These are phyloP conservation scores for Chiua sp. DNA, from an alignment of 1,284 basidiomycete species.

Conservation along the genomic window DNA sequence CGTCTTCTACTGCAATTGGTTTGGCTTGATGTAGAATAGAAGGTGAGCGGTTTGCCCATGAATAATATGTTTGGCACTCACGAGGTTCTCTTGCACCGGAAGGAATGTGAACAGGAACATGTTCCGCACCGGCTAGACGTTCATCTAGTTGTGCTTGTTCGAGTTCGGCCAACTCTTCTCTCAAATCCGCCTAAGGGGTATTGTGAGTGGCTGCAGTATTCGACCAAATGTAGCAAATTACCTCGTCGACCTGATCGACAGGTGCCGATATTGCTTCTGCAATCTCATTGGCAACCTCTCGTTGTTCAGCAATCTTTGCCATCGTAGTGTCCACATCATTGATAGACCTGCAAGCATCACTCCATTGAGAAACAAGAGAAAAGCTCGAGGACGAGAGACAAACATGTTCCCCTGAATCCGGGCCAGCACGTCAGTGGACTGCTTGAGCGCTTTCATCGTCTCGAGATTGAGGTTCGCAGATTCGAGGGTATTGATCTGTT, in stretches of 20 bases:
- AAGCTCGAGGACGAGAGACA: conserved; percentile 40
- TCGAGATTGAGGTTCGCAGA: conserved; percentile 98
- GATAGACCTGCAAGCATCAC: conserved; percentile 65
- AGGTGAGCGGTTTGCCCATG: conserved; percentile 8
- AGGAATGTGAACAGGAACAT: conserved; percentile 89
- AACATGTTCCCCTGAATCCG: conserved; percentile 93
- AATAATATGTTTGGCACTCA: conserved; percentile 42
- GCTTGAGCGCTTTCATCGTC: conserved; percentile 98
- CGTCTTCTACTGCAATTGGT: conserved; percentile 73
- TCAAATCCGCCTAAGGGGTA: conserved; percentile 75
- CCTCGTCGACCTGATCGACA: conserved; percentile 76
- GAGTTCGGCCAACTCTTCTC: conserved; percentile 85
- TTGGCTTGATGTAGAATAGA: conserved; percentile 17
- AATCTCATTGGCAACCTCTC: conserved; percentile 95
- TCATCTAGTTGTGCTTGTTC: conserved; percentile 94
- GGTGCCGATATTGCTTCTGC: conserved; percentile 93
- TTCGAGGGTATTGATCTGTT: conserved; percentile 97
- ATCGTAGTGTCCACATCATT: conserved; percentile 95
- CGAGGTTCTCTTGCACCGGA: conserved; percentile 63
- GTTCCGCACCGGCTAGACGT: conserved; percentile 87
- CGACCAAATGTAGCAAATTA: conserved; percentile 38
- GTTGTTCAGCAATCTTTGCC: conserved; percentile 91
- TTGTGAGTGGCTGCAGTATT: conserved; percentile 10
- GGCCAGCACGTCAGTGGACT: conserved; percentile 91
- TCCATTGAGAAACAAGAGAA: neutral